Base-by-base conservation (phyloP, 2,329 filamentous ascomycete species). In the Geosmithia morbida region DNA sequence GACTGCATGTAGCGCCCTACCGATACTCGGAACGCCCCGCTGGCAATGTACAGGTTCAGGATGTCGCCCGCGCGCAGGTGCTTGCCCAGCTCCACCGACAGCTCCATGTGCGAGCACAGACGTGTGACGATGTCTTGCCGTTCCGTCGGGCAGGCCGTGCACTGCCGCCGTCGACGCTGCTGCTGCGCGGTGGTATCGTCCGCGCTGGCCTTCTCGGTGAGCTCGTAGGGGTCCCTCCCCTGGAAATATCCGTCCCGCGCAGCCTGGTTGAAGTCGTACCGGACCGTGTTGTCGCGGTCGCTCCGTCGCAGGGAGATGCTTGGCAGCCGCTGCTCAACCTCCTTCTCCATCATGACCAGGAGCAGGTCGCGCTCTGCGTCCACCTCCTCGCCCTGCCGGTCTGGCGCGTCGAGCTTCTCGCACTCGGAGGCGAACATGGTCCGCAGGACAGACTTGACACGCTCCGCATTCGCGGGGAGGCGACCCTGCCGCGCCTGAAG, bases 41-140 rank as follows among this genome's bases (percentile, higher is more conserved):
- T 83, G 53, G 79, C 74, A 52, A 72, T 67, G 66, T 84, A 87
- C 33, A 88, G 68, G 43, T 66, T 71, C 50, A 87, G 59, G 7
- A 88, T 66, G 47, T 81, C 77, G 14, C 64, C 56, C 1, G 76
- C 62, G 7, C 61, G 58, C 18, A 87, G 68, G 49, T 74, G 66
- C 52, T 70, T 68, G 49, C 73, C 71, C 7, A 85, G 55, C 45
- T 72, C 64, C 44, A 80, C 64, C 43, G 72, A 61, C 3, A 86
- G 61, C 47, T 79, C 74, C 4, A 71, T 59, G 51, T 65, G 65
- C 44, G 61, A 61, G 48, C 64, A 66, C 16, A 76, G 49, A 0
- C 60, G 62, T 37, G 61, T 63, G 53, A 77, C 58, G 43, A 74
- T 57, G 52, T 75, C 67, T 4, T 17, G 29, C 33, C 13, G 10